Evolutionary conservation across 2,329 filamentous ascomycete genomes (phyloP).

Genomic region (Calonectria naviculata): DNA sequence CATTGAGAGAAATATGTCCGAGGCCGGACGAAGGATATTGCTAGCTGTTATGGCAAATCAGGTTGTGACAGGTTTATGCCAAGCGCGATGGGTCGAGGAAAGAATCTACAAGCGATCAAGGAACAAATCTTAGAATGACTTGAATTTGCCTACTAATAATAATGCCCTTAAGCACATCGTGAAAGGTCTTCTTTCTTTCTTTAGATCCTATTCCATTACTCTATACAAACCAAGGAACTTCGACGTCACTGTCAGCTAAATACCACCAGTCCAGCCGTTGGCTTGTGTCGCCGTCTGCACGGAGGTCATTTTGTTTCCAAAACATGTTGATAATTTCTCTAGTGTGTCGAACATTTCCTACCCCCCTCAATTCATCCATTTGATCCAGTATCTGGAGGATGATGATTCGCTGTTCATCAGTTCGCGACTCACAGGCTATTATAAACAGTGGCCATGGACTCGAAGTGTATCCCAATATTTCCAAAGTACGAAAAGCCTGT

Average conservation of each 20-base stretch:
- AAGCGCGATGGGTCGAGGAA: no score
- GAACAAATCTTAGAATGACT: no score
- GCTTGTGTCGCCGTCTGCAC: not conserved
- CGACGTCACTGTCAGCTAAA: not conserved
- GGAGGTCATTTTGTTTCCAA: conserved; percentile 24
- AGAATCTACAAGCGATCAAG: no score
- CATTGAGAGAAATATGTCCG: no score
- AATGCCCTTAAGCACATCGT: no score
- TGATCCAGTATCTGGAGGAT: conserved; percentile 40
- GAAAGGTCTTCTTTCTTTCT: no score
- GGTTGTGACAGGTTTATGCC: no score
- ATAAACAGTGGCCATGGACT: conserved; percentile 60
- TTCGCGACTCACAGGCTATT: conserved; percentile 54
- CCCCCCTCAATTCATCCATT: conserved; percentile 1
- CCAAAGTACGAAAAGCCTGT: conserved; percentile 37
- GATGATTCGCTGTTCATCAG: conserved; percentile 53
- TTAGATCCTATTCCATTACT: not conserved
- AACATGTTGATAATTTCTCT: conserved; percentile 6
- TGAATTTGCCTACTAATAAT: no score
- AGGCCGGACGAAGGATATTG: no score
- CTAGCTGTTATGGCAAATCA: no score
- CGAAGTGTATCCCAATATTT: conserved; percentile 51
- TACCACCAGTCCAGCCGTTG: conserved; percentile 8
- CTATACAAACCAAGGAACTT: conserved; percentile 9
- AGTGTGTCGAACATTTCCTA: conserved; percentile 5